Percentiles rank a stretch among this genome's conserved stretches.
These are phyloP conservation scores for Xylariaceae sp. DNA, from an alignment of 2,329 filamentous ascomycete species.

Conservation along the genomic window DNA sequence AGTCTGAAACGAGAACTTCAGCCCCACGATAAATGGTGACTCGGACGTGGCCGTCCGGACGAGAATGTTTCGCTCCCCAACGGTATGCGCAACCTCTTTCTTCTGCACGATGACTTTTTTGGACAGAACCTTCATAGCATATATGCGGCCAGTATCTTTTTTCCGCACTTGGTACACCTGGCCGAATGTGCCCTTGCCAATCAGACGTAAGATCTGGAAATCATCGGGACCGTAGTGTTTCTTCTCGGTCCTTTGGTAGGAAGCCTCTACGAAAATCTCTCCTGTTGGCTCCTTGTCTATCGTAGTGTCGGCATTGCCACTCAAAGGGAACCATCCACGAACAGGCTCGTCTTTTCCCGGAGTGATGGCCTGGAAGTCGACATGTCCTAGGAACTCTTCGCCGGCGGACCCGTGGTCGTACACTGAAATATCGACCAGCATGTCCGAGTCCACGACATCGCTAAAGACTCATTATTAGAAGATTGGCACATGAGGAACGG, in stretches of 20 bases:
- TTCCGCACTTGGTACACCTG: slow-evolving; percentile 98
- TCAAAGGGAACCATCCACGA: slow-evolving; percentile 80
- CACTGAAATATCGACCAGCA: slow-evolving; percentile 86
- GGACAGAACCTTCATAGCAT: slow-evolving; percentile 98
- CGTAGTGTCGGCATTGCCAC: slow-evolving; percentile 67
- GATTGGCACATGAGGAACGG: neutral
- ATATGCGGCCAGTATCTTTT: slow-evolving; percentile 92
- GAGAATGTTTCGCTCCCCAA: slow-evolving; percentile 94
- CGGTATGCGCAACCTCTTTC: slow-evolving; percentile 96
- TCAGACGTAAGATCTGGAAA: slow-evolving; percentile 92
- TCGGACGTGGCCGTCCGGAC: slow-evolving; percentile 94
- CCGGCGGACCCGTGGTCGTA: slow-evolving; percentile 78
- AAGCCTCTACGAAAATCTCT: slow-evolving; percentile 82
- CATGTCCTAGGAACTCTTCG: slow-evolving; percentile 88
- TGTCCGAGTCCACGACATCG: slow-evolving; percentile 89
- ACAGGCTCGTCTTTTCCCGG: slow-evolving; percentile 65
- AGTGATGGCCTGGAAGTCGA: slow-evolving; percentile 70
- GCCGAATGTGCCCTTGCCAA: slow-evolving; percentile 96
- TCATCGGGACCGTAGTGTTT: slow-evolving; percentile 92
- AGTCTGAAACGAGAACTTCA: slow-evolving; percentile 99
- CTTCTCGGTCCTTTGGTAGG: slow-evolving; percentile 82
- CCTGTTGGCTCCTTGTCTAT: slow-evolving; percentile 73
- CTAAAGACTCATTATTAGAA: slow-evolving; percentile 41
- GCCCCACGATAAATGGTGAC: slow-evolving; percentile 93
- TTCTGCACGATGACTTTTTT: slow-evolving; percentile 99